A percentile compares a stretch with the other conserved stretches of the same genome.
Evolutionary conservation across 192 early-diverging fungal species (phyloP).

Genomic region (Backusella morwellensis): DNA sequence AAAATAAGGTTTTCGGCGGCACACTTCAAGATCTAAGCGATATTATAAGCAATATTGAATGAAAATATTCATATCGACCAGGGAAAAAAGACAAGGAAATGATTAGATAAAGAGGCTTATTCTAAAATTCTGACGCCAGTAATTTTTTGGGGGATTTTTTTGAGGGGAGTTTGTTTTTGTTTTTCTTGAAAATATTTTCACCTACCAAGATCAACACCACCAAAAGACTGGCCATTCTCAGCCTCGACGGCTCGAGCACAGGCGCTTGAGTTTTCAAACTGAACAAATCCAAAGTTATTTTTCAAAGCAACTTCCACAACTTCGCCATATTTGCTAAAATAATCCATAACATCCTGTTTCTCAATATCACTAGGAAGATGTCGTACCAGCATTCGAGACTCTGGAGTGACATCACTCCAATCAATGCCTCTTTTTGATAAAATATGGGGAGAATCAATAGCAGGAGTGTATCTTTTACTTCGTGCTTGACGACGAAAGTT

Average conservation of each 20-base stretch:
- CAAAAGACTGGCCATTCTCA: constrained; percentile 28
- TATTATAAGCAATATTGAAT: background rate
- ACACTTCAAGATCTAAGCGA: constrained; percentile 5
- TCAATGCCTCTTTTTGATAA: constrained; percentile 16
- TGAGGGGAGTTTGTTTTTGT: background rate
- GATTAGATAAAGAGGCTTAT: background rate
- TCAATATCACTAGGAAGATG: constrained; percentile 20
- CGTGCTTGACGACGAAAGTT: background rate
- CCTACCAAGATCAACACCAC: constrained; percentile 28
- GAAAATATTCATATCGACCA: too few species aligned
- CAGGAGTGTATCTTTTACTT: constrained; percentile 1
- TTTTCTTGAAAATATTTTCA: constrained; percentile 1
- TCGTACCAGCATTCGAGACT: constrained; percentile 34
- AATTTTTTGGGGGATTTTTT: background rate
- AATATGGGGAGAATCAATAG: constrained; percentile 1
- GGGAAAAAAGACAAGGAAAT: background rate
- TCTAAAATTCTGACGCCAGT: background rate
- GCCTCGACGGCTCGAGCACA: constrained; percentile 27
- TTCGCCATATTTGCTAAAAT: constrained; percentile 35
- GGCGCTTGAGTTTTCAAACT: constrained; percentile 27
- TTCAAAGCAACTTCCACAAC: constrained; percentile 31
- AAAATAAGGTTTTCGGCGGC: constrained; percentile 11
- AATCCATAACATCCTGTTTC: constrained; percentile 16
- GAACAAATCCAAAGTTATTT: constrained; percentile 29
- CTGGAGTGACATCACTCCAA: constrained; percentile 16